Conservation (phyloP, 2,329 filamentous ascomycete species). For the Colletotrichum musicola region DNA sequence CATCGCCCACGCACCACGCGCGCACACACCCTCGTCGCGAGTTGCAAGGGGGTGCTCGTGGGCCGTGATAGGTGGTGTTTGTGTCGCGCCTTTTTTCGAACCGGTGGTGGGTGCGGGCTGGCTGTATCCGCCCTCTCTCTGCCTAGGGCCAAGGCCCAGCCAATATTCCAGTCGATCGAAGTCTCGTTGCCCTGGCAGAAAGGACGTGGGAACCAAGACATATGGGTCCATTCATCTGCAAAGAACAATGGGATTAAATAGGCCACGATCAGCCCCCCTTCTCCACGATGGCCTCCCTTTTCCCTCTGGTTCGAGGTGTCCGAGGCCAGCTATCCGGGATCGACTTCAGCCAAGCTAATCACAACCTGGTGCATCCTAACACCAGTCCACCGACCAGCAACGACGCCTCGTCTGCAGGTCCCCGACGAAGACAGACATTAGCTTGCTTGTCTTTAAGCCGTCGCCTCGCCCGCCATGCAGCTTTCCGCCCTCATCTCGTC, state of each 20-base stretch:
- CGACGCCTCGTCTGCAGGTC: neutral
- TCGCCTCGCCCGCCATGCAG: slow-evolving; percentile 18
- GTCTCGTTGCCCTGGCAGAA: neutral
- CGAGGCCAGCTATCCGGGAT: slow-evolving; percentile 19
- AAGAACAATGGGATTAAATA: slow-evolving; percentile 26
- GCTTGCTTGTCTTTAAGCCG: neutral
- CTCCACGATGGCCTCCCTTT: neutral
- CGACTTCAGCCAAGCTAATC: slow-evolving; percentile 25
- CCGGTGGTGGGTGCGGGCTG: slow-evolving; percentile 23
- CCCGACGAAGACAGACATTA: neutral
- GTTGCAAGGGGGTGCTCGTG: no score
- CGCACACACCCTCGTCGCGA: neutral
- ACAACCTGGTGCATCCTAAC: slow-evolving; percentile 13
- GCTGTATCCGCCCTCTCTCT: slow-evolving; percentile 14
- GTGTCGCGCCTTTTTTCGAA: neutral
- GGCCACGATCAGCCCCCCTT: slow-evolving; percentile 2
- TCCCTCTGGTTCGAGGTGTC: slow-evolving; percentile 1
- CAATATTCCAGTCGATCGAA: neutral
- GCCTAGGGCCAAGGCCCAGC: neutral
- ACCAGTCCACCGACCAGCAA: neutral
- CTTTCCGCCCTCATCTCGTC: slow-evolving; percentile 30
- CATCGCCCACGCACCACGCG: neutral
- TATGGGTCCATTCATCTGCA: neutral
- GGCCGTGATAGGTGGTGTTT: no score
- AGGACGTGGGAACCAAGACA: neutral